A percentile compares a stretch with the other conserved stretches of the same genome.
Evolutionary conservation across 768 basidiomycete species (phyloP).

Genomic region (Xanthoconium stramineum): DNA sequence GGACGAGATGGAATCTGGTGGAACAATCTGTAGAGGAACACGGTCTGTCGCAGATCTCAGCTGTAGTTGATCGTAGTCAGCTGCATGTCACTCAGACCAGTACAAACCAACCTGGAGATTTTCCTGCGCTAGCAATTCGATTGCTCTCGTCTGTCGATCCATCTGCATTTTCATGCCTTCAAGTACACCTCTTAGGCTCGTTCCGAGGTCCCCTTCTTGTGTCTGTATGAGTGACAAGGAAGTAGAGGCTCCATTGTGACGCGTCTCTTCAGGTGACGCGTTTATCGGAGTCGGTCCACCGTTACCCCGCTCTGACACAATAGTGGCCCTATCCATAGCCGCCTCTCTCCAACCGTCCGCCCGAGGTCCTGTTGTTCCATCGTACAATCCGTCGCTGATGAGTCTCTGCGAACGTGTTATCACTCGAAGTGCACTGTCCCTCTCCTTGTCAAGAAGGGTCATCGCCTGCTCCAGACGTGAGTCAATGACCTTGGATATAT

Average conservation of each 20-base stretch:
- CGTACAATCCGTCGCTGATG: background rate
- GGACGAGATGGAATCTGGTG: conserved; percentile 12
- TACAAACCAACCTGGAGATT: conserved; percentile 41
- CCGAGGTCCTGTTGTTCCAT: conserved; percentile 8
- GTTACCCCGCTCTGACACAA: conserved; percentile 15
- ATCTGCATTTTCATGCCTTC: conserved; percentile 47
- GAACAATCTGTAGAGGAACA: conserved; percentile 8
- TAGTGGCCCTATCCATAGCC: conserved; percentile 8
- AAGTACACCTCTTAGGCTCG: conserved; percentile 35
- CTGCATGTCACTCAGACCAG: background rate
- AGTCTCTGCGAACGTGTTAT: conserved; percentile 20
- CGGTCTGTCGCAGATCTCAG: conserved; percentile 18
- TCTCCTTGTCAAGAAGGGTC: conserved; percentile 32
- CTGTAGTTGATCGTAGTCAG: conserved; percentile 8
- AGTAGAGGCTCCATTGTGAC: conserved; percentile 7
- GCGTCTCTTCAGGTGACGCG: conserved; percentile 11
- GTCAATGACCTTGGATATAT: conserved; percentile 39
- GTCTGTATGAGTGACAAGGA: conserved; percentile 15
- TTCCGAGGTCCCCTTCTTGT: conserved; percentile 20
- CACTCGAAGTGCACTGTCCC: conserved; percentile 20
- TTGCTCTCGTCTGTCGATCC: conserved; percentile 44
- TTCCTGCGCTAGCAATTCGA: conserved; percentile 43
- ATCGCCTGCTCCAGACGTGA: conserved; percentile 33
- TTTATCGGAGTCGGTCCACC: conserved; percentile 1
- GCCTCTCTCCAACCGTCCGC: conserved; percentile 12